These are phyloP conservation scores for Crithidia fasciculata DNA, from an alignment of 208 protist genomes.

Conservation along the genomic window DNA sequence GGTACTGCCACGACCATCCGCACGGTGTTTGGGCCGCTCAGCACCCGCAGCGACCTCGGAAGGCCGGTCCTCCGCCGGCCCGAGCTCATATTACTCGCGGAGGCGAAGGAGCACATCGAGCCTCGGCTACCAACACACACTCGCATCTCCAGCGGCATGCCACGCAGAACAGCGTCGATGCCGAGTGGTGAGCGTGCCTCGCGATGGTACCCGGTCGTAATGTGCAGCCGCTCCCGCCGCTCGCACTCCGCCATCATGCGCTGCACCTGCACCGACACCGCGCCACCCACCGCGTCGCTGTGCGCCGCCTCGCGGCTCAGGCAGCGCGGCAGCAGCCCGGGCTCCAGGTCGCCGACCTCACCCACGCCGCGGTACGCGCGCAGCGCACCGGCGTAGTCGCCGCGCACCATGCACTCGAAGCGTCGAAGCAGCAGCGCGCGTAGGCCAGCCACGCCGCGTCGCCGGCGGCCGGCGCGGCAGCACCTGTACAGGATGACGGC, in stretches of 20 bases:
- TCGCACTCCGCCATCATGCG: slow-evolving; percentile 23
- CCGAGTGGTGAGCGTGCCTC: not conserved
- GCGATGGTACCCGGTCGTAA: not conserved
- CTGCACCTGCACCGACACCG: slow-evolving; percentile 17
- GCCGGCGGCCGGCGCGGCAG: slow-evolving; percentile 10
- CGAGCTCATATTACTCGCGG: not conserved
- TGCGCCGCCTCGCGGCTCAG: slow-evolving; percentile 20
- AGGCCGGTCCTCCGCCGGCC: not conserved
- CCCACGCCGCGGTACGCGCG: slow-evolving; percentile 24
- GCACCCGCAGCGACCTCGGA: not conserved
- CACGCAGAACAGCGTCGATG: not conserved
- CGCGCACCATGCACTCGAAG: slow-evolving; percentile 45
- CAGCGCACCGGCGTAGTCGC: slow-evolving; percentile 43
- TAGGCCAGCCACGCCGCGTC: slow-evolving; percentile 32
- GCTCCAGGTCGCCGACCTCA: slow-evolving; percentile 20
- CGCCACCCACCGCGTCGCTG: slow-evolving; percentile 7
- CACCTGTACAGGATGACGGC: slow-evolving; percentile 34
- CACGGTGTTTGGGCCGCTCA: not conserved
- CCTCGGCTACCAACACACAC: not conserved
- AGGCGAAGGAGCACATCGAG: too few species aligned
- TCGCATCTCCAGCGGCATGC: not conserved
- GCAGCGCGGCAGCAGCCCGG: slow-evolving; percentile 14
- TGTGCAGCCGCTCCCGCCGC: not conserved
- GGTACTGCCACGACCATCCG: not conserved
- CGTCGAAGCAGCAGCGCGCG: slow-evolving; percentile 25